A percentile compares a stretch with the other conserved stretches of the same genome.
Conservation (phyloP, 345 rosid genomes). For the Sonneratia alba region DNA sequence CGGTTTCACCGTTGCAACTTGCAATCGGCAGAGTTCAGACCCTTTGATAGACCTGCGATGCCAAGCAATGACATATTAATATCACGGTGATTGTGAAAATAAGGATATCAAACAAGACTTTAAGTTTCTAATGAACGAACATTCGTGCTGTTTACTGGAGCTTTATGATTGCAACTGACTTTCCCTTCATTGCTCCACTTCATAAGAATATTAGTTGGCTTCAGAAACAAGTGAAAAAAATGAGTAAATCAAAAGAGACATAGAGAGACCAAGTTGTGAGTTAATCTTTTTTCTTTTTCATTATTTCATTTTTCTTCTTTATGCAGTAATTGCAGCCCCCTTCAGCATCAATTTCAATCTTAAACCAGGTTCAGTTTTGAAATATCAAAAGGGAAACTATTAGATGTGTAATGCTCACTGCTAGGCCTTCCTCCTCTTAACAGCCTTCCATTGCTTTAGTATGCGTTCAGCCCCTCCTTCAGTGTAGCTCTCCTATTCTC, state of each 20-base stretch:
- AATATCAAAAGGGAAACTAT: not conserved
- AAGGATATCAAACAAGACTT: not conserved
- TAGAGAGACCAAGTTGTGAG: not conserved
- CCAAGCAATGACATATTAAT: not conserved
- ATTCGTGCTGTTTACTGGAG: not conserved
- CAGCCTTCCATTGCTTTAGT: conserved; percentile 21
- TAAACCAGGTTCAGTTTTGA: not conserved
- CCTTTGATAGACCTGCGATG: not conserved
- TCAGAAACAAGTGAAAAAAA: not conserved
- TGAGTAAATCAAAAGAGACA: not conserved
- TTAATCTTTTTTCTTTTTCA: not conserved
- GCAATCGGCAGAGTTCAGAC: not conserved
- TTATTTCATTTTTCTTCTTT: not conserved
- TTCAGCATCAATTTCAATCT: not conserved
- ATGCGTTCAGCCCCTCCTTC: conserved; percentile 24
- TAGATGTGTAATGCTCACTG: conserved; percentile 2
- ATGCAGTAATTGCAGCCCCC: not conserved
- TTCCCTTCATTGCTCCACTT: not conserved
- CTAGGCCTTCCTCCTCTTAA: conserved; percentile 17
- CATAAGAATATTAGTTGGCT: not conserved
- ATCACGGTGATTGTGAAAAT: not conserved
- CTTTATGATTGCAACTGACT: not conserved
- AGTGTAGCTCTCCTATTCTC: conserved; percentile 30
- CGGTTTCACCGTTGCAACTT: not conserved
- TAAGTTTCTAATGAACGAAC: not conserved